These are phyloP conservation scores for Paracoccidioides lutzii DNA, from an alignment of 2,329 filamentous ascomycete species.

Conservation along the genomic window DNA sequence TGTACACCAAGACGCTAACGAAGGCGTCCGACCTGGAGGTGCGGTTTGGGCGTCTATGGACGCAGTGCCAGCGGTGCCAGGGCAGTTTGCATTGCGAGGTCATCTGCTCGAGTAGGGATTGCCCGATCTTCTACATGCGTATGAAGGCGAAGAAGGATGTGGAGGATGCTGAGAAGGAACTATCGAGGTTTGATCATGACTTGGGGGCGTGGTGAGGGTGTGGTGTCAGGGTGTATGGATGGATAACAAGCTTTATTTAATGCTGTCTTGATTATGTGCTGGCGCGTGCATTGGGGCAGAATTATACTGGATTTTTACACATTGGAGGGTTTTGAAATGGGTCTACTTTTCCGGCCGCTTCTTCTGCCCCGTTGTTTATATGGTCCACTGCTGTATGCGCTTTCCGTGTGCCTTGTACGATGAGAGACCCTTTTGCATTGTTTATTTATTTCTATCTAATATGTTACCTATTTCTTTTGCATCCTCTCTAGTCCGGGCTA, in stretches of 20 bases:
- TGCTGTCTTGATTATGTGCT: neutral
- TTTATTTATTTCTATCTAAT: too few species aligned
- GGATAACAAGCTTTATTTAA: neutral
- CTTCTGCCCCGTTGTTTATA: too few species aligned
- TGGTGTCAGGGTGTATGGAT: conserved; percentile 6
- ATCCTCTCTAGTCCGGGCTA: too few species aligned
- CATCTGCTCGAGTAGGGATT: conserved; percentile 91
- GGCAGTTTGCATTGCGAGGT: conserved; percentile 97
- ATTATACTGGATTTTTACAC: neutral
- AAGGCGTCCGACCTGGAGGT: conserved; percentile 89
- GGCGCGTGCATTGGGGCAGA: neutral
- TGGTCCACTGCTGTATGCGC: too few species aligned
- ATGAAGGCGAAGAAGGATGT: conserved; percentile 99
- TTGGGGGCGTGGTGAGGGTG: conserved; percentile 50
- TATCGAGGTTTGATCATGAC: conserved; percentile 80
- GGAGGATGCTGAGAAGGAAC: conserved; percentile 83
- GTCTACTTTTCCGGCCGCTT: too few species aligned
- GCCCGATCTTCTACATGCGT: conserved; percentile 98
- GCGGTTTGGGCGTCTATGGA: conserved; percentile 86
- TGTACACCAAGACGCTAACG: conserved; percentile 82
- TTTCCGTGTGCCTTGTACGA: too few species aligned
- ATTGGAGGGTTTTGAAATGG: too few species aligned
- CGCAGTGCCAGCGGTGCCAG: conserved; percentile 94
- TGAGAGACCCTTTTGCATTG: too few species aligned
- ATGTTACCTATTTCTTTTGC: too few species aligned